Evolutionary conservation across 2,329 filamentous ascomycete genomes (phyloP).

Genomic region (Ophiostoma sp.): DNA sequence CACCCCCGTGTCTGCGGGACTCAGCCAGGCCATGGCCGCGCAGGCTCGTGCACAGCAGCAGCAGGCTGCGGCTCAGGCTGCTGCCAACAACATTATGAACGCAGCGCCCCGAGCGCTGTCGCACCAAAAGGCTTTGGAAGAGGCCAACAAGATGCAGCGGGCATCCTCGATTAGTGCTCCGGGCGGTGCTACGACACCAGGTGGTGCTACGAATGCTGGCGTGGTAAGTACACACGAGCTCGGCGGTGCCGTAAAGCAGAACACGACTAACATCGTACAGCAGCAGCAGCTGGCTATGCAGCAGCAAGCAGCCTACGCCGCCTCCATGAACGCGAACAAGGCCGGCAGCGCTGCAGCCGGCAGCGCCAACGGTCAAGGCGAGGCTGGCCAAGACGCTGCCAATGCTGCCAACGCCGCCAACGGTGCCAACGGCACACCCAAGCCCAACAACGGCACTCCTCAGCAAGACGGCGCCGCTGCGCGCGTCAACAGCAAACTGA

Average conservation of each 20-base stretch:
- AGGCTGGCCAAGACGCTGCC: not conserved
- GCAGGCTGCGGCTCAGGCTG: conserved; percentile 16
- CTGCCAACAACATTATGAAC: conserved; percentile 29
- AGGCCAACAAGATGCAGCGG: conserved; percentile 38
- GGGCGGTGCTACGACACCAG: conserved; percentile 13
- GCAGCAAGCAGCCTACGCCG: conserved; percentile 52
- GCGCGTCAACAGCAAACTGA: conserved; percentile 34
- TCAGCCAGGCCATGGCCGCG: conserved; percentile 8
- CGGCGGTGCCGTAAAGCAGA: too few relatives aligned
- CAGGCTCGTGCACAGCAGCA: conserved; percentile 3
- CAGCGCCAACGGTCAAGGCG: conserved; percentile 8
- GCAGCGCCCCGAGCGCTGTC: conserved; percentile 41
- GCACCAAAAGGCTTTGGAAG: conserved; percentile 46
- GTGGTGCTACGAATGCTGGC: conserved; percentile 9
- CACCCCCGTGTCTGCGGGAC: conserved; percentile 40
- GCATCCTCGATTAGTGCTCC: not conserved
- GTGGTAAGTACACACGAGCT: not conserved
- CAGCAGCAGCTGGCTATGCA: conserved; percentile 36
- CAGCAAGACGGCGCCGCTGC: conserved; percentile 16
- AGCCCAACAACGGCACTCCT: conserved; percentile 17
- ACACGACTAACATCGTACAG: conserved; percentile 24
- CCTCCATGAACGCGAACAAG: conserved; percentile 6
- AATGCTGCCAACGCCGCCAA: conserved; percentile 29
- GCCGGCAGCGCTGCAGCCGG: not conserved
- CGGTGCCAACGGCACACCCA: conserved; percentile 19